phyloP scores from a whole-genome alignment of 208 protist species.

The Trypanosoma platydactyli region DNA sequence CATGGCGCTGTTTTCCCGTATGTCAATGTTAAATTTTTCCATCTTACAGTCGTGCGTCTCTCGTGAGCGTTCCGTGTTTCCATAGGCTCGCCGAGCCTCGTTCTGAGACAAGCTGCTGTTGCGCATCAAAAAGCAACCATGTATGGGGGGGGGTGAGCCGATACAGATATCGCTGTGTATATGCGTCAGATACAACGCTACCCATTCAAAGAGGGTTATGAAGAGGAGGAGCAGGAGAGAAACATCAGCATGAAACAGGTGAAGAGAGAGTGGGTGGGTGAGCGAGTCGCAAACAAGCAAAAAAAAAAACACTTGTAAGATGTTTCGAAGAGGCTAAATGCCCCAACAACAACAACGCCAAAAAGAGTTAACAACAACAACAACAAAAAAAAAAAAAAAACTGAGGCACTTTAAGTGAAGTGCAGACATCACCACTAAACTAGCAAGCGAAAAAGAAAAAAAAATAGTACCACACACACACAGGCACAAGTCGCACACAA shows the following conservation, averaged over 20 bases:
- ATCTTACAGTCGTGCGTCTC: constrained; percentile 65
- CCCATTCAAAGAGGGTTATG: too few relatives aligned
- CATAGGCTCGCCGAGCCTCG: constrained; percentile 61
- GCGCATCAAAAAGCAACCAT: constrained; percentile 28
- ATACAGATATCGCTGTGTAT: too few relatives aligned
- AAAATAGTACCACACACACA: constrained; percentile 26
- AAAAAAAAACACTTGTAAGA: not conserved
- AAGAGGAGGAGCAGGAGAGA: too few relatives aligned
- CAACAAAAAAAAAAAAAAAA: constrained; percentile 8
- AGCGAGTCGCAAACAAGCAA: too few relatives aligned
- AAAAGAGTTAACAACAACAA: not conserved
- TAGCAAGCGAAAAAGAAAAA: too few relatives aligned
- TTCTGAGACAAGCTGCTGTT: constrained; percentile 40
- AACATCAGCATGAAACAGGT: too few relatives aligned
- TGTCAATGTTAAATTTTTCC: constrained; percentile 86
- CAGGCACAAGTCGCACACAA: constrained; percentile 1
- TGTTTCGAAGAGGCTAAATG: too few relatives aligned
- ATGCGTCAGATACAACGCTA: too few relatives aligned
- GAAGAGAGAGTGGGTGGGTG: too few relatives aligned
- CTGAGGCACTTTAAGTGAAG: too few relatives aligned
- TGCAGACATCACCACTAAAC: too few relatives aligned
- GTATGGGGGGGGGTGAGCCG: too few relatives aligned
- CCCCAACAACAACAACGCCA: not conserved
- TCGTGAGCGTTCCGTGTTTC: constrained; percentile 62
- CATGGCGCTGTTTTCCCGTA: constrained; percentile 80